phyloP scores from a whole-genome alignment of 768 basidiomycete species.

The Tephrocybe sp. region DNA sequence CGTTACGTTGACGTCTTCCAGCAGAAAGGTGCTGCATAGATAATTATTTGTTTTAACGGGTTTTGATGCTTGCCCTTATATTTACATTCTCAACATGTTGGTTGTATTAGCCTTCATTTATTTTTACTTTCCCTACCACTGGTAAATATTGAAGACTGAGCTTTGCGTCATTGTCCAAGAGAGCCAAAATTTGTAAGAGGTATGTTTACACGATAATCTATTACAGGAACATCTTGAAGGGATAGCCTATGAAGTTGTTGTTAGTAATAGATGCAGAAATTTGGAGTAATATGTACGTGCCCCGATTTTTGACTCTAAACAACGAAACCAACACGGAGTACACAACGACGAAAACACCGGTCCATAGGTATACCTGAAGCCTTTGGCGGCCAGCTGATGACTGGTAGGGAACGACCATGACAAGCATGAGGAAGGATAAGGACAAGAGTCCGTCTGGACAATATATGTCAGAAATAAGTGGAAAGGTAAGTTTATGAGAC shows the following conservation, averaged over 20 bases:
- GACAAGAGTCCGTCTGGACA: constrained; percentile 80
- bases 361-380: constrained; percentile 88
- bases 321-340: constrained; percentile 86
- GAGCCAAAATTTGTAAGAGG: not conserved
- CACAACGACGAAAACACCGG: constrained; percentile 73
- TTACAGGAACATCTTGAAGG: constrained; percentile 69
- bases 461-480: not conserved
- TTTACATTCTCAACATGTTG: constrained; percentile 10
- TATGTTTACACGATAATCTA: not conserved
- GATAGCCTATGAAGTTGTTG: constrained; percentile 54
- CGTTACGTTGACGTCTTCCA: constrained; percentile 93
- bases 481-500: constrained; percentile 30
- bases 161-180: too few relatives aligned
- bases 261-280: not conserved
- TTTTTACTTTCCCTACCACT: too few relatives aligned
- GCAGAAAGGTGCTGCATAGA: constrained; percentile 38
- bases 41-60: constrained; percentile 4
- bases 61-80: constrained; percentile 8
- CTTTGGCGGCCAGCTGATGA: constrained; percentile 74
- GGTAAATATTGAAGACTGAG: too few relatives aligned
- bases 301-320: constrained; percentile 90
- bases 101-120: constrained; percentile 5
- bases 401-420: constrained; percentile 77
- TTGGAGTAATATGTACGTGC: constrained; percentile 37
- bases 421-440: constrained; percentile 77